Conservation (phyloP, 768 basidiomycete species). For the Boletus rubroflammeus region DNA sequence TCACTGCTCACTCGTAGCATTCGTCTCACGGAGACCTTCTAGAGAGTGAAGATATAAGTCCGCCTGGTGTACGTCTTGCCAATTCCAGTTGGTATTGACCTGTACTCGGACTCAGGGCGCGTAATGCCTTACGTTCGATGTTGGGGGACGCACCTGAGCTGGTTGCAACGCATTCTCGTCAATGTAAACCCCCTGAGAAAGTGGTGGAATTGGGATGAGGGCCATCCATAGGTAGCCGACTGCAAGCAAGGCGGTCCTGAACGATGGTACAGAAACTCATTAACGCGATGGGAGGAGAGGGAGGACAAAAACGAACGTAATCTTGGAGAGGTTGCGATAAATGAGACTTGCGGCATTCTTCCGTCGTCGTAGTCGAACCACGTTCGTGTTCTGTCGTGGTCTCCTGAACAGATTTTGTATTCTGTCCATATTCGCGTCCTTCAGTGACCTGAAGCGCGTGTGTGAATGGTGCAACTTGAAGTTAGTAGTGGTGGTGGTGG, state of each 20-base stretch:
- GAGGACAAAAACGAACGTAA: constrained; percentile 24
- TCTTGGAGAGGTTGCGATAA: constrained; percentile 29
- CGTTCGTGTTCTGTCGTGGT: constrained; percentile 30
- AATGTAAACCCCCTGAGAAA: constrained; percentile 73
- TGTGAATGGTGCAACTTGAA: not conserved
- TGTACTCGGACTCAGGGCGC: constrained; percentile 30
- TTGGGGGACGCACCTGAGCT: constrained; percentile 57
- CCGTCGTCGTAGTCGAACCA: constrained; percentile 45
- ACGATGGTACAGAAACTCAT: not conserved
- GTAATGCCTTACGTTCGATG: not conserved
- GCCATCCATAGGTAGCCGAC: constrained; percentile 82
- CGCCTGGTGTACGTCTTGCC: constrained; percentile 85
- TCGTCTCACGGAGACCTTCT: constrained; percentile 56
- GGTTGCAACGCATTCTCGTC: constrained; percentile 97
- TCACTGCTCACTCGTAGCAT: constrained; percentile 71
- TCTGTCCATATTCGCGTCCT: constrained; percentile 22
- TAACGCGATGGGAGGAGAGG: not conserved
- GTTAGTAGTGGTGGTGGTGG: no score
- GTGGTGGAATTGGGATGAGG: constrained; percentile 61
- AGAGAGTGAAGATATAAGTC: constrained; percentile 76
- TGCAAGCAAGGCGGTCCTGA: constrained; percentile 54
- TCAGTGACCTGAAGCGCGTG: not conserved
- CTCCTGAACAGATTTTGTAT: constrained; percentile 16
- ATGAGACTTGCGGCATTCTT: constrained; percentile 35
- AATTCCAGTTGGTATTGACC: constrained; percentile 91